Conservation (phyloP, 202 grass and related monocot species). For the Bolboschoenoplectus hybrid region DNA sequence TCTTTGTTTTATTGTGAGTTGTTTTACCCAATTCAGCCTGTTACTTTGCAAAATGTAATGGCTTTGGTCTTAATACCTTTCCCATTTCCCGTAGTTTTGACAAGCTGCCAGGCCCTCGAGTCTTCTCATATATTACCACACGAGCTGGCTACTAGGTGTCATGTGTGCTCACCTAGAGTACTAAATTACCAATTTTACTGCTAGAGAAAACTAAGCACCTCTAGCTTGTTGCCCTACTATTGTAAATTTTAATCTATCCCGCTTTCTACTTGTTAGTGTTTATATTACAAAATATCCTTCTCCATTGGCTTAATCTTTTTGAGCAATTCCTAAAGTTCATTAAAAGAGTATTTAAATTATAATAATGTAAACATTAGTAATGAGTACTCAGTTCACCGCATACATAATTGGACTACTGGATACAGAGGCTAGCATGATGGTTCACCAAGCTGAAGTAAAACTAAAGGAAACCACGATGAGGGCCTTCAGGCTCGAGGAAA, state of each 20-base stretch:
- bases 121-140: not conserved
- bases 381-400: constrained; percentile 6
- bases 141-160: not conserved
- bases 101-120: not conserved
- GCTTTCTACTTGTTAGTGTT: not conserved
- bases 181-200: not conserved
- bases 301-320: not conserved
- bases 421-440: constrained; percentile 7
- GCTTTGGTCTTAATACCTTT: not conserved
- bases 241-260: not conserved
- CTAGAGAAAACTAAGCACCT: not conserved
- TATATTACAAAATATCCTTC: not conserved
- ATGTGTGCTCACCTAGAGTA: not conserved
- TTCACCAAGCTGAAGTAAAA: constrained; percentile 17
- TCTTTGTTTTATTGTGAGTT: not conserved
- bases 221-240: not conserved
- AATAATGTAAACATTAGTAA: not conserved
- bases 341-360: not conserved
- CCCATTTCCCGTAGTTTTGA: not conserved
- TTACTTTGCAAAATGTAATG: constrained; percentile 1
- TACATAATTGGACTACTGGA: not conserved
- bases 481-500: constrained; percentile 3
- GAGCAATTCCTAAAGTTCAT: not conserved
- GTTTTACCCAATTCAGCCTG: not conserved
- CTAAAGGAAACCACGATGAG: constrained; percentile 6